Percentiles rank a stretch among this genome's conserved stretches.
These are phyloP conservation scores for Fusarium lyarnte DNA, from an alignment of 2,329 filamentous ascomycete species.

Conservation along the genomic window DNA sequence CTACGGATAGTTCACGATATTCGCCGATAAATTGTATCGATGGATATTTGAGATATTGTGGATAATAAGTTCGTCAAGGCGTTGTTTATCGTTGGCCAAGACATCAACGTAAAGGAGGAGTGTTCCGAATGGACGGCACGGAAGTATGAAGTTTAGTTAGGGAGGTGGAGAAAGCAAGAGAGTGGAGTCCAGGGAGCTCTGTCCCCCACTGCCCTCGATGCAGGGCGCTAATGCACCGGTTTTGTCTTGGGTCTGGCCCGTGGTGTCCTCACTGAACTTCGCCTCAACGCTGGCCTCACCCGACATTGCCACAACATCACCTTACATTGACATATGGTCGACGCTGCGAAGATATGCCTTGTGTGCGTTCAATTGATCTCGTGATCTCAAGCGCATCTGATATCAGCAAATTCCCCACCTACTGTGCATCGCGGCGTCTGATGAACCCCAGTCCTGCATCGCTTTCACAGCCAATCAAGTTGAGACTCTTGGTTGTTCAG, in stretches of 20 bases:
- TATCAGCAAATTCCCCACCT: neutral
- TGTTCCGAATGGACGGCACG: neutral
- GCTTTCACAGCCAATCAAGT: neutral
- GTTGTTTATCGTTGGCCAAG: neutral
- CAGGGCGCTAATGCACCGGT: conserved; percentile 40
- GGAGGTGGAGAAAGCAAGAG: conserved; percentile 5
- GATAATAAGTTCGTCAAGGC: neutral
- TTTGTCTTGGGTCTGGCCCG: conserved; percentile 31
- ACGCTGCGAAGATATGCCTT: neutral
- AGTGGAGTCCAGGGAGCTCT: conserved; percentile 13
- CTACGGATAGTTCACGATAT: too few relatives aligned
- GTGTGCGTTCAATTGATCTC: neutral
- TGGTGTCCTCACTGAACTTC: conserved; percentile 24
- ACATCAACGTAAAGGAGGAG: neutral
- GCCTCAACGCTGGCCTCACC: conserved; percentile 27
- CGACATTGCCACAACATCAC: conserved; percentile 8
- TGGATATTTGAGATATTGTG: neutral
- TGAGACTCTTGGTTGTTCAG: neutral
- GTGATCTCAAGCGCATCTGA: neutral
- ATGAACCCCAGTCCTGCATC: neutral
- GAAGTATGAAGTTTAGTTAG: conserved; percentile 12
- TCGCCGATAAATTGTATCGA: neutral
- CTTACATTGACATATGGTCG: neutral
- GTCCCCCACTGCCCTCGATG: neutral
- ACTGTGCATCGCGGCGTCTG: neutral